Evolutionary conservation across 169 alveolate species (phyloP), one percentile per base, ranked within the genome.

Genomic region (Plasmodium malariae): DNA sequence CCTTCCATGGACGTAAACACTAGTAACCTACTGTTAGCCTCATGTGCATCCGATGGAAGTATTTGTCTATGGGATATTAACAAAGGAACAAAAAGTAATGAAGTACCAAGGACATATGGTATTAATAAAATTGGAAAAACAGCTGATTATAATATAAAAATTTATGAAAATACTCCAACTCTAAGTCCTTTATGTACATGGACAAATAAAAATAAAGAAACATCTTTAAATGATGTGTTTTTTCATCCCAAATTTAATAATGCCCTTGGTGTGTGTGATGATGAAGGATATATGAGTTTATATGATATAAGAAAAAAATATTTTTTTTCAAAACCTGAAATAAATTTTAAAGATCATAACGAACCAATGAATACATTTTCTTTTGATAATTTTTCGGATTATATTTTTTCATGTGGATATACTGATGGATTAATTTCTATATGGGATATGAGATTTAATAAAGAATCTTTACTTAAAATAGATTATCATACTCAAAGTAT

Each of bases 41-140:
- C 98, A 9, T 97, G 98, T n/a, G 96, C 98, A 24, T 96, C 96
- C 28, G 99, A 97, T 89, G 94, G 94, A 34, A 70, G 95, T 24
- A 95, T 97, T 34, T 94, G 97, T 76, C 87, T 96, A 12, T 97
- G 99, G 99, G 98, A 97, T 91, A 89, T 96, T 32, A 96, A 95
- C 89, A 73, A 93, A 34, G 71, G 54, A 1, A 45, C 95, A 24
- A 74, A 88, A 49, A 34, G 87, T 30, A 65, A 70, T 37, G 73
- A 59, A 4, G 94, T 90, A 7, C 89, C 89, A 3, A 45, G 90
- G 48, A 76, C 89, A 17, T 90, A 91, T 67, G 89, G 91, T 9
- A 59, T 91, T n/a, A 71, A 74, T 48, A 74, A 74, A 74, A 59
- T 60, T 12, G 83, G 92, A 2, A 88, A 88, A 21, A 12, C 40